These are phyloP conservation scores for Suillus spraguei DNA, from an alignment of 768 basidiomycete genomes.

Conservation along the genomic window DNA sequence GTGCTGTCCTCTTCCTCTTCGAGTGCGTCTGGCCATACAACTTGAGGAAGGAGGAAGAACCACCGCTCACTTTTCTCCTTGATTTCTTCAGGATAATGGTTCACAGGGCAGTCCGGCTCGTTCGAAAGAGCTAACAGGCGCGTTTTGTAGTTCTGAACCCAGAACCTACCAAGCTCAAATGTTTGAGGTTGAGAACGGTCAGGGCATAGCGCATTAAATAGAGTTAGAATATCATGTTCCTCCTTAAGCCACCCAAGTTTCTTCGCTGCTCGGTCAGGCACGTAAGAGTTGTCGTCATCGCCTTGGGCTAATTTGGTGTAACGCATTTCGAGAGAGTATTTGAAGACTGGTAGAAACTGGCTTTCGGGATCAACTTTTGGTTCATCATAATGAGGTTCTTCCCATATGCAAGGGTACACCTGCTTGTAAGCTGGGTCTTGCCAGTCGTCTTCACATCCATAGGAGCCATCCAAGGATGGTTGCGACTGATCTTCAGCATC, in stretches of 20 bases:
- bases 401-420: slow-evolving; percentile 30
- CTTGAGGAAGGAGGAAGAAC: slow-evolving; percentile 47
- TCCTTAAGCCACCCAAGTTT: slow-evolving; percentile 33
- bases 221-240: slow-evolving; percentile 31
- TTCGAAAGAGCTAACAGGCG: slow-evolving; percentile 27
- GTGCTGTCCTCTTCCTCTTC: slow-evolving; percentile 40
- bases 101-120: slow-evolving; percentile 10
- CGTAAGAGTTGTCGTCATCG: slow-evolving; percentile 14
- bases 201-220: slow-evolving; percentile 22
- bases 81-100: neutral
- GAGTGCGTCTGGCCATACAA: slow-evolving; percentile 38
- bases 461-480: slow-evolving; percentile 2
- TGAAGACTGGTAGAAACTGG: slow-evolving; percentile 35
- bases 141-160: slow-evolving; percentile 29
- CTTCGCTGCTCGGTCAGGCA: slow-evolving; percentile 22
- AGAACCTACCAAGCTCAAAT: slow-evolving; percentile 30
- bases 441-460: slow-evolving; percentile 10
- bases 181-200: slow-evolving; percentile 23
- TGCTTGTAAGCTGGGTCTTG: slow-evolving; percentile 10
- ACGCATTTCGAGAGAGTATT: slow-evolving; percentile 43
- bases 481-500: slow-evolving; percentile 6
- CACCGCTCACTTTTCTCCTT: slow-evolving; percentile 32
- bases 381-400: slow-evolving; percentile 14
- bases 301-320: slow-evolving; percentile 32
- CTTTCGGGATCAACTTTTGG: slow-evolving; percentile 12